phyloP scores from a whole-genome alignment of 2,329 filamentous ascomycete genomes.

The Cercospora zeina region DNA sequence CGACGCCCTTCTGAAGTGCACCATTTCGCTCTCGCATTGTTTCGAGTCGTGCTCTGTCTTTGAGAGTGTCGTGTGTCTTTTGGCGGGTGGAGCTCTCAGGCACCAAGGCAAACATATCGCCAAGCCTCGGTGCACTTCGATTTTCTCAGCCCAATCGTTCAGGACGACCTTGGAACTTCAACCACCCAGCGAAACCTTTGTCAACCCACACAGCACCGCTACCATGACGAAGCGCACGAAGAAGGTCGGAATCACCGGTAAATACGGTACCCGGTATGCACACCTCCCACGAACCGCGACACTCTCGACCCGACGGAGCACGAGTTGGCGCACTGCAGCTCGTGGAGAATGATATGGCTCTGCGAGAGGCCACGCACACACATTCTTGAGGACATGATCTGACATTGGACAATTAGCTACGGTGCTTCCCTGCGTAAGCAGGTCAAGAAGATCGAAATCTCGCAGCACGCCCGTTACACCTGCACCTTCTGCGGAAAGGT shows the following conservation, averaged over 20 bases:
- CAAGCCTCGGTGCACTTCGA: slow-evolving; percentile 11
- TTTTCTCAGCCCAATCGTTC: slow-evolving; percentile 5
- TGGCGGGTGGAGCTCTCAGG: neutral
- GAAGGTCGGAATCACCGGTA: slow-evolving; percentile 98
- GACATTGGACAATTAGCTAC: slow-evolving; percentile 61
- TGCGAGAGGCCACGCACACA: slow-evolving; percentile 6
- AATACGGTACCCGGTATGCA: slow-evolving; percentile 92
- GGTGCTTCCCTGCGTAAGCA: slow-evolving; percentile 99
- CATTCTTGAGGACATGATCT: slow-evolving; percentile 17
- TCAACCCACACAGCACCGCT: slow-evolving; percentile 39
- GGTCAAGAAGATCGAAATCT: slow-evolving; percentile 99
- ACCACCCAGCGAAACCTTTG: slow-evolving; percentile 21
- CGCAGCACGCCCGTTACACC: slow-evolving; percentile 94
- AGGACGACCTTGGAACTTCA: slow-evolving; percentile 20
- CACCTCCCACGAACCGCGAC: slow-evolving; percentile 16
- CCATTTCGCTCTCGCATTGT: neutral
- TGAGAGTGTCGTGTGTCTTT: neutral
- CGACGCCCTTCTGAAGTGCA: neutral
- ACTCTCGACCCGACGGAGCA: slow-evolving; percentile 15
- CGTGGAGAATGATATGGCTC: slow-evolving; percentile 3
- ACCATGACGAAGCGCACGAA: slow-evolving; percentile 95
- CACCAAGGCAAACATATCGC: slow-evolving; percentile 4
- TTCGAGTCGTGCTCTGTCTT: neutral
- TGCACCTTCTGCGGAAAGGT: slow-evolving; percentile 99
- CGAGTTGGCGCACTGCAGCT: slow-evolving; percentile 11